Evolutionary conservation across 2,329 filamentous ascomycete genomes (phyloP).

Genomic region (Fusarium acutatum): DNA sequence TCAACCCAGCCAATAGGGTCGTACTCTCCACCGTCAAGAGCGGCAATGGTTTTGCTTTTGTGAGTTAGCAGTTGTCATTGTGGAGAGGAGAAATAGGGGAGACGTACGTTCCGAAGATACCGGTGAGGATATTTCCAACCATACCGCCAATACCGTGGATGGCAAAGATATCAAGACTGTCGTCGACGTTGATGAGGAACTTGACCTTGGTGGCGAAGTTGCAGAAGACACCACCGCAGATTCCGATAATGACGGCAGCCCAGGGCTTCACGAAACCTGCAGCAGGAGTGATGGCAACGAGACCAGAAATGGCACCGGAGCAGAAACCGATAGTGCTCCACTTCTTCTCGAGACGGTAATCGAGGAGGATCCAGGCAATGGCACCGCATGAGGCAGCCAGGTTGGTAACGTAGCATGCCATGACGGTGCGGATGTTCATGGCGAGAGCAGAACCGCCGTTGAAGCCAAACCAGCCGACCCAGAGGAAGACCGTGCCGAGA

Average conservation of each 20-base stretch:
- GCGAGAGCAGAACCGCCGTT: slow-evolving; percentile 85
- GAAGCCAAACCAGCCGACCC: slow-evolving; percentile 98
- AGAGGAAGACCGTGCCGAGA: slow-evolving; percentile 78
- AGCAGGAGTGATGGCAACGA: slow-evolving; percentile 87
- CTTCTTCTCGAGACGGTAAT: slow-evolving; percentile 91
- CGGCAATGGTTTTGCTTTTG: slow-evolving; percentile 71
- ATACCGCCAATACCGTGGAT: slow-evolving; percentile 89
- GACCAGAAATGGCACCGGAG: slow-evolving; percentile 85
- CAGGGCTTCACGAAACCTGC: slow-evolving; percentile 81
- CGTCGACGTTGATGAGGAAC: slow-evolving; percentile 79
- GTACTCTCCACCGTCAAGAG: slow-evolving; percentile 72
- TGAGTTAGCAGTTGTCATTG: slow-evolving; percentile 25
- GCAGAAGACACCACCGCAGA: slow-evolving; percentile 71
- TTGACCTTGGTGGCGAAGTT: slow-evolving; percentile 90
- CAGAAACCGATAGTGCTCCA: slow-evolving; percentile 96
- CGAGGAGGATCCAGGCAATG: slow-evolving; percentile 84
- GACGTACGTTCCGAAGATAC: slow-evolving; percentile 75
- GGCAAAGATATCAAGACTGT: slow-evolving; percentile 90
- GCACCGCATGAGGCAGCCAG: slow-evolving; percentile 83
- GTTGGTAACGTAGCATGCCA: slow-evolving; percentile 91
- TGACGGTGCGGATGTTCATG: slow-evolving; percentile 86
- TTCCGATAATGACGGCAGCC: slow-evolving; percentile 66
- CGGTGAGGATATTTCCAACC: slow-evolving; percentile 80
- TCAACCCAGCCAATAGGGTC: slow-evolving; percentile 75
- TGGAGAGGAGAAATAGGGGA: background rate